Percentiles rank a stretch among this genome's conserved stretches.
phyloP scores from a whole-genome alignment of 1,284 basidiomycete genomes.

The Sporisorium iseilematis-ciliati region DNA sequence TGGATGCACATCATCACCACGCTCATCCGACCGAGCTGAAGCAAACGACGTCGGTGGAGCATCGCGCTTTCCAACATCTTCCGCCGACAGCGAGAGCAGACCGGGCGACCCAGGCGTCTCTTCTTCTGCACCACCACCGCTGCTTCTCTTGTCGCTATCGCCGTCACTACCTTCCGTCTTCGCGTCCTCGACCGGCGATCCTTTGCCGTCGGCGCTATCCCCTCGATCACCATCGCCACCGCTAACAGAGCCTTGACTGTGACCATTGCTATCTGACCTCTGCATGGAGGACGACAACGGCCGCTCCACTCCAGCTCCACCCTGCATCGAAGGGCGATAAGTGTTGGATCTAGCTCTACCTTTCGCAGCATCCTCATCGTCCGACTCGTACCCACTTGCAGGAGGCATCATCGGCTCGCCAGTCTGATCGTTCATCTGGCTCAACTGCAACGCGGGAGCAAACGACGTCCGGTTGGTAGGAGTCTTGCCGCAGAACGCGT shows the following conservation, averaged over 20 bases:
- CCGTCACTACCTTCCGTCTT: background rate
- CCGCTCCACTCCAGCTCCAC: background rate
- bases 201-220: background rate
- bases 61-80: background rate
- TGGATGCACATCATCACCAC: background rate
- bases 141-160: background rate
- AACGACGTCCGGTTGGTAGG: constrained; percentile 38
- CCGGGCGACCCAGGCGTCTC: constrained; percentile 6
- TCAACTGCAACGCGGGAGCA: constrained; percentile 4
- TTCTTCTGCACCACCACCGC: background rate
- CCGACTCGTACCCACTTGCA: background rate
- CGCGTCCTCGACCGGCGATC: background rate
- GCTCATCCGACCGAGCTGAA: background rate
- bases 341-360: constrained; percentile 32
- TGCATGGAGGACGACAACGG: background rate
- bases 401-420: background rate
- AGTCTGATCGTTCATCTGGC: background rate
- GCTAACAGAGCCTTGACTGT: background rate
- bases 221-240: background rate
- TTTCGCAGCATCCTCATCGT: constrained; percentile 1
- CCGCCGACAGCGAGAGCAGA: constrained; percentile 7
- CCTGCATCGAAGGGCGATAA: constrained; percentile 21
- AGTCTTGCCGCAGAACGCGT: constrained; percentile 31
- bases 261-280: background rate
- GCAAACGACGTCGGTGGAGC: background rate